phyloP scores from a whole-genome alignment of 2,329 filamentous ascomycete genomes.

The Fusarium concolor region DNA sequence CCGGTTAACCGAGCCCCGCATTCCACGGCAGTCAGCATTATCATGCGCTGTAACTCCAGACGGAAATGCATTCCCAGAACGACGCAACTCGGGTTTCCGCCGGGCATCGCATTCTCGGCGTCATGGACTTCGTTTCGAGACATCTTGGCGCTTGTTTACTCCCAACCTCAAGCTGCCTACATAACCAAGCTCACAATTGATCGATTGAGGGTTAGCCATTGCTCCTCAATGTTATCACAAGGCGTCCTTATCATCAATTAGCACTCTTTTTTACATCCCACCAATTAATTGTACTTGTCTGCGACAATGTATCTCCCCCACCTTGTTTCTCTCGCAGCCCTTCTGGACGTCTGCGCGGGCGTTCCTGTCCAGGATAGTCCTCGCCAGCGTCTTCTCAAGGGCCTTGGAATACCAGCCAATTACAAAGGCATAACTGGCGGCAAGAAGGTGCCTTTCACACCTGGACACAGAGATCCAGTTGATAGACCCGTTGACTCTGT shows the following conservation, averaged over 20 bases:
- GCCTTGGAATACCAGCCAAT: conserved; percentile 59
- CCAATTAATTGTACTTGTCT: neutral
- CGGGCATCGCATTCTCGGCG: conserved; percentile 36
- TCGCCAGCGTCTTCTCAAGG: conserved; percentile 64
- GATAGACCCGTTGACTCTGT: conserved; percentile 72
- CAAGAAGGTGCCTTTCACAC: conserved; percentile 66
- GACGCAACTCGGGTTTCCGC: conserved; percentile 31
- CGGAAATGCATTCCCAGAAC: conserved; percentile 19
- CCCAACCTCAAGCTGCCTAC: conserved; percentile 1
- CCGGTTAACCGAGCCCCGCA: conserved; percentile 37
- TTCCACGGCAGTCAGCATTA: conserved; percentile 15
- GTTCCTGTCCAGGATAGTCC: conserved; percentile 60
- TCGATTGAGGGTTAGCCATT: neutral
- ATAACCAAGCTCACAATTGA: conserved; percentile 13
- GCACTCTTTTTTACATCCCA: neutral
- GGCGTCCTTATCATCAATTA: neutral
- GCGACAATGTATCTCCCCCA: conserved; percentile 29
- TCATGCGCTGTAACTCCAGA: conserved; percentile 15
- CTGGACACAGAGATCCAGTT: conserved; percentile 69
- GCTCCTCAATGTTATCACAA: neutral
- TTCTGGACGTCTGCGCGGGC: conserved; percentile 30
- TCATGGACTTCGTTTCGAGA: conserved; percentile 6
- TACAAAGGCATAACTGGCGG: conserved; percentile 52
- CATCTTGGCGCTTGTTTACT: conserved; percentile 8
- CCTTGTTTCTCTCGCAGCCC: conserved; percentile 27